These are phyloP conservation scores for Aspergillus hiratsukae DNA, from an alignment of 2,329 filamentous ascomycete species.

Conservation along the genomic window DNA sequence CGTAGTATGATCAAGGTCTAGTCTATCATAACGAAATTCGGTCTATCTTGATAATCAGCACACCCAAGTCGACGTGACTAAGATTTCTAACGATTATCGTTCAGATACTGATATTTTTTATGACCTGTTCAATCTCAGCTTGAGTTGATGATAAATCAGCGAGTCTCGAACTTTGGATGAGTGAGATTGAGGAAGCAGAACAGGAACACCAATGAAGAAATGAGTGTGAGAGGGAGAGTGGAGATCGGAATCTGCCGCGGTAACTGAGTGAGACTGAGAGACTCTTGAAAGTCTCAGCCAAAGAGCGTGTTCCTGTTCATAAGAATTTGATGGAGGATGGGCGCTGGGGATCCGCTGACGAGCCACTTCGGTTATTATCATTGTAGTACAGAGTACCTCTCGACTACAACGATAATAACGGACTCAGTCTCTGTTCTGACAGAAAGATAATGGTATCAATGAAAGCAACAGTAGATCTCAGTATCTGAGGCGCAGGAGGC, in stretches of 20 bases:
- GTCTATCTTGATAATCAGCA: background rate
- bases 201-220: conserved; percentile 1
- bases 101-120: background rate
- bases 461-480: background rate
- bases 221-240: background rate
- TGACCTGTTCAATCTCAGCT: background rate
- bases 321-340: conserved; percentile 12
- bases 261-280: background rate
- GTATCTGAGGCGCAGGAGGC: background rate
- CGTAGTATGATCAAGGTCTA: background rate
- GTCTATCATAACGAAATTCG: too few species aligned
- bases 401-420: background rate
- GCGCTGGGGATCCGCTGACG: background rate
- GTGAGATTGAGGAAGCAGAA: background rate
- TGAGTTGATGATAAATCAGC: background rate
- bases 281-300: conserved; percentile 8
- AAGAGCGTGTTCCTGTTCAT: conserved; percentile 22
- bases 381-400: background rate
- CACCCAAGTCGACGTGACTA: background rate
- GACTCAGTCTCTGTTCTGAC: background rate
- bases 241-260: conserved; percentile 6
- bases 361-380: background rate
- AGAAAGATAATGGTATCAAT: background rate
- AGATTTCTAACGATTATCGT: background rate
- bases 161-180: background rate